Base-by-base conservation (phyloP, 225 moss, liverwort and hornwort genomes). In the Antitrichia curtipendula region DNA sequence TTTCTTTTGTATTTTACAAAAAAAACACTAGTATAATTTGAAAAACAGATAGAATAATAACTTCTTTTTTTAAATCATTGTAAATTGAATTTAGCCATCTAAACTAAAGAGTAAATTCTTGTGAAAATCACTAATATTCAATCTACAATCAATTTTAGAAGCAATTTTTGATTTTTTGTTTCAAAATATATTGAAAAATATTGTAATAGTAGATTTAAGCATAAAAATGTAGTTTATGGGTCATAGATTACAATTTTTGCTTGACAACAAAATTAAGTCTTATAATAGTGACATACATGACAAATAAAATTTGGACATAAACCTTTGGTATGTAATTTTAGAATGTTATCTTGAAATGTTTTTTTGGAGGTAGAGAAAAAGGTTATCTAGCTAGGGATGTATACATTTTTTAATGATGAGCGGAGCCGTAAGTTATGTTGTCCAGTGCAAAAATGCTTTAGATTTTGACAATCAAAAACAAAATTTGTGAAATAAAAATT, bases 381-480 rank as follows among this genome's bases (percentile, higher is more conserved):
- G 5, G 56, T 38, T 16, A 56, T 78, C 11, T 56, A 24, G 21
- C 7, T 11, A 56, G 17, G 8, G 0, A 27, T 27, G 38, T 12
- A 56, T 25, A n/a, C 11, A 54, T 54, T 56, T 56, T 56, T 14
- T 23, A 38, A 54, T 56, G 54, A 77, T 77, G 11, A 53, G 7
- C 0, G 0, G 7, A 16, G 7, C 4, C 4, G 36, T 38, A n/a
- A 4, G 5, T 36, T 54, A 77, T n/a, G 3, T 25, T 54, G 4
- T n/a, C 4, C 3, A 54, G 54, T 77, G 24, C 77, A n/a, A 10
- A 22, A 24, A 53, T 53, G 14, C 5, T 16, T 36, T 4, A 23
- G 2, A 1, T 34, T 74, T 20, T 20, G 1, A 31, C 7, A 47
- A 31, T 47, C 1, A 9, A 49, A 19, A 34, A 6, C 0, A 32